Base-by-base conservation (phyloP, 371 early-diverging fungal genomes). In the Zopfochytrium polystomum region DNA sequence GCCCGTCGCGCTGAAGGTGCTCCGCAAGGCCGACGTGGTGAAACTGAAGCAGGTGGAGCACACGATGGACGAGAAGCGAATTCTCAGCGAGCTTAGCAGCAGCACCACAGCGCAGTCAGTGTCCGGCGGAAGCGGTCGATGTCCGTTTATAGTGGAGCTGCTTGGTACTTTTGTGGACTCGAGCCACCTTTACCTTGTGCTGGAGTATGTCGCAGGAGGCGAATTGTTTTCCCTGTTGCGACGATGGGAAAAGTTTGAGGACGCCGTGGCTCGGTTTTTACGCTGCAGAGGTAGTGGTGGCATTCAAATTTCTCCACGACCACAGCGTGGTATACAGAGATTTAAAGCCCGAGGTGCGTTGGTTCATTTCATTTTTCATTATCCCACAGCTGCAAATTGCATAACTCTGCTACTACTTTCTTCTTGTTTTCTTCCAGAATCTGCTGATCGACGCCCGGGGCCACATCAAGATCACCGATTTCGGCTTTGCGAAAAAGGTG, bases 401-500 rank as follows among this genome's bases (percentile, higher is more conserved):
- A 0, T 47, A n/a, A 18, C 2, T n/a, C 29, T 6, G 35, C 44
- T 55, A 45, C 34, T 20, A 33, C 32, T 1, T 22, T 30, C 4
- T 57, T 20, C 22, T n/a, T n/a, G n/a, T n/a, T n/a, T n/a, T n/a
- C 34, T 20, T 20, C 48, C 58, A 89, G 71, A 97, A 97, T 73
- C 71, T 97, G 58, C 70, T 97, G 51, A 75, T 98, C 50, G 92
- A 90, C 66, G 73, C 78, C 20, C 80, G 83, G 56, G 99, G 99
- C 2, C 94, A 99, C 74, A 91, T 99, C 68, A 95, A 96, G 77
- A 91, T 99, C 55, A 95, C 95, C 3, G 99, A 99, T 77, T 96
- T 99, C 80, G 99, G 99, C 1, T 98, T 99, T 81, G 96, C 99
- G 45, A 99, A 98, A 69, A 77, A 87, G 62, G 91, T 98, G 0